phyloP scores from a whole-genome alignment of 305 asterid species.

The Fraxinus albicans region DNA sequence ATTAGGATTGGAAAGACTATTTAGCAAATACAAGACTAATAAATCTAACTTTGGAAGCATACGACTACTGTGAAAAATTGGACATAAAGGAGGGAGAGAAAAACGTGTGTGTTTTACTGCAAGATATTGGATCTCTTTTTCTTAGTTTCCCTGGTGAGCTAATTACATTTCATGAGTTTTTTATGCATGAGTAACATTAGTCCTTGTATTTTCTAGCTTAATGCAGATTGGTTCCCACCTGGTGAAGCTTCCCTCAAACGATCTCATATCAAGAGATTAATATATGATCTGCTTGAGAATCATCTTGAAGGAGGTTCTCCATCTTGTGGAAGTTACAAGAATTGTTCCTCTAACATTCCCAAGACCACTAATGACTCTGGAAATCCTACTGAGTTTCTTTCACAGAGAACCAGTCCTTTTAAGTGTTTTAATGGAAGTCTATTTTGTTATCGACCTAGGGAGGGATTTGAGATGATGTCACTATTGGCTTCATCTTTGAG shows the following conservation, averaged over 20 bases:
- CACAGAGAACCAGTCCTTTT: constrained; percentile 36
- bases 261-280: constrained; percentile 61
- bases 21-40: background rate
- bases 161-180: constrained; percentile 10
- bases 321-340: constrained; percentile 34
- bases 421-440: constrained; percentile 42
- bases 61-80: background rate
- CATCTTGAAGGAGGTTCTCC: constrained; percentile 48
- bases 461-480: constrained; percentile 56
- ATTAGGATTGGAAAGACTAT: background rate
- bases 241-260: constrained; percentile 81
- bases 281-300: constrained; percentile 56
- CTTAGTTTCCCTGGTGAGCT: background rate
- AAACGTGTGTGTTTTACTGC: background rate
- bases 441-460: constrained; percentile 24
- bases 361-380: constrained; percentile 30
- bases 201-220: constrained; percentile 55
- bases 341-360: constrained; percentile 32
- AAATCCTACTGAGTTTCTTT: constrained; percentile 35
- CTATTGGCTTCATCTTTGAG: constrained; percentile 45
- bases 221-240: constrained; percentile 77
- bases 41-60: background rate
- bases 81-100: background rate
- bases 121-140: background rate
- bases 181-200: constrained; percentile 11